A percentile compares a stretch with the other conserved stretches of the same genome.
These are phyloP conservation scores for Ascochyta fabae DNA, from an alignment of 2,329 filamentous ascomycete species.

Conservation along the genomic window DNA sequence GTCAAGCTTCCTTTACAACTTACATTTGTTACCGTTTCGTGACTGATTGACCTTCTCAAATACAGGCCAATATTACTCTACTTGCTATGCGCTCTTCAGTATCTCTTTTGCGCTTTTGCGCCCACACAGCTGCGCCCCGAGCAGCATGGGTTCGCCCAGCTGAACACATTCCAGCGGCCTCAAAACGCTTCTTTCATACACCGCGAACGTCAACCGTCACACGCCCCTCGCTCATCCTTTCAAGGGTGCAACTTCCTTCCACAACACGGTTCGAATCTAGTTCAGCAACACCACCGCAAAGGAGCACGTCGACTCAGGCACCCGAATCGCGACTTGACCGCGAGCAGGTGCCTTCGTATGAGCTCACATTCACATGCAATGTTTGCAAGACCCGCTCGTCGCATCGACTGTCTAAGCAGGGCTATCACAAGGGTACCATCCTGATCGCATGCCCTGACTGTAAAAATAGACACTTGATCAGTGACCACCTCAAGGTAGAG, in stretches of 20 bases:
- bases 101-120: slow-evolving; percentile 33
- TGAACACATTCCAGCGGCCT: slow-evolving; percentile 33
- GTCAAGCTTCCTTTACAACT: slow-evolving; percentile 1
- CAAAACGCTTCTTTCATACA: slow-evolving; percentile 35
- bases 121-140: slow-evolving; percentile 27
- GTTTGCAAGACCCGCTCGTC: slow-evolving; percentile 81
- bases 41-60: neutral
- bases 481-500: slow-evolving; percentile 76
- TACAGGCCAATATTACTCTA: neutral
- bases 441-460: slow-evolving; percentile 88
- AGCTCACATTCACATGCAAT: slow-evolving; percentile 90
- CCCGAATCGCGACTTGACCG: slow-evolving; percentile 46
- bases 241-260: slow-evolving; percentile 17
- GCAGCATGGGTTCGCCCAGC: slow-evolving; percentile 18
- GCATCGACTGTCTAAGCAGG: slow-evolving; percentile 90
- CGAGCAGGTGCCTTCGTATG: slow-evolving; percentile 71
- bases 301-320: slow-evolving; percentile 34
- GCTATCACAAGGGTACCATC: slow-evolving; percentile 88
- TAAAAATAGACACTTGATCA: slow-evolving; percentile 87
- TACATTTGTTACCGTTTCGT: neutral
- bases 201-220: slow-evolving; percentile 35
- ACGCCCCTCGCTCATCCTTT: slow-evolving; percentile 25
- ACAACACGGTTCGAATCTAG: slow-evolving; percentile 37
- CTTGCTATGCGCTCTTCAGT: slow-evolving; percentile 33
- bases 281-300: slow-evolving; percentile 27